These are phyloP conservation scores for Aspergillus persii DNA, from an alignment of 2,329 filamentous ascomycete genomes.

Conservation along the genomic window DNA sequence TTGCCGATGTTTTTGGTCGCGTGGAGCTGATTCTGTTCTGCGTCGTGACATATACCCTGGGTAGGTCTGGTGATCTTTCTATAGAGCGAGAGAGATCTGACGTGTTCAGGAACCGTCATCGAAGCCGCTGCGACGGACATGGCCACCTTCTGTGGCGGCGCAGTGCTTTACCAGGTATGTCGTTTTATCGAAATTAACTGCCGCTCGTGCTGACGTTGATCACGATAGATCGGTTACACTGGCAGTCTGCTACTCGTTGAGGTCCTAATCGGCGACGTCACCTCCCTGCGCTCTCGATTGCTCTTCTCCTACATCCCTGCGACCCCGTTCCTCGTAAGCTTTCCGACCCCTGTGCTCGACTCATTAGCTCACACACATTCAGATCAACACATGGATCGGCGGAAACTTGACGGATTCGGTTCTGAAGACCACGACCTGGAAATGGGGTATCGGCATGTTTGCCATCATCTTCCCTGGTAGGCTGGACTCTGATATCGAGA, in stretches of 20 bases:
- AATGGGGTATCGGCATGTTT: constrained; percentile 66
- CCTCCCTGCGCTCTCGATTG: constrained; percentile 61
- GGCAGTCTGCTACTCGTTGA: constrained; percentile 61
- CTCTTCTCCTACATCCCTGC: constrained; percentile 66
- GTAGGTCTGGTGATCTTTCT: constrained; percentile 20
- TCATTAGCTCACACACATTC: neutral
- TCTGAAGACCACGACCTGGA: constrained; percentile 53
- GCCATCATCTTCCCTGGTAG: constrained; percentile 56
- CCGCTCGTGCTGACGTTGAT: neutral
- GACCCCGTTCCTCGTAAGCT: constrained; percentile 53
- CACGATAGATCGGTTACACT: constrained; percentile 57
- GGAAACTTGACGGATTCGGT: constrained; percentile 57
- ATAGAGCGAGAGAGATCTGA: neutral
- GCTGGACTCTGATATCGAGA: neutral
- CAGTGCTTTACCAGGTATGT: constrained; percentile 55
- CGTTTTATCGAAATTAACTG: too few species aligned
- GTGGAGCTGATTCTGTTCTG: constrained; percentile 57
- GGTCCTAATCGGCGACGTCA: constrained; percentile 63
- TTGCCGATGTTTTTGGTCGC: constrained; percentile 63
- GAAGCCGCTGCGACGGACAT: constrained; percentile 53
- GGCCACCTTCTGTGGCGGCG: constrained; percentile 55
- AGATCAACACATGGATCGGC: constrained; percentile 63
- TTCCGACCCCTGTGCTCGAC: neutral
- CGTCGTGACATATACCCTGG: constrained; percentile 56
- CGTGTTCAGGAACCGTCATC: constrained; percentile 49